These are phyloP conservation scores for Fusarium sulawesiense DNA, from an alignment of 2,329 filamentous ascomycete species.

Conservation along the genomic window DNA sequence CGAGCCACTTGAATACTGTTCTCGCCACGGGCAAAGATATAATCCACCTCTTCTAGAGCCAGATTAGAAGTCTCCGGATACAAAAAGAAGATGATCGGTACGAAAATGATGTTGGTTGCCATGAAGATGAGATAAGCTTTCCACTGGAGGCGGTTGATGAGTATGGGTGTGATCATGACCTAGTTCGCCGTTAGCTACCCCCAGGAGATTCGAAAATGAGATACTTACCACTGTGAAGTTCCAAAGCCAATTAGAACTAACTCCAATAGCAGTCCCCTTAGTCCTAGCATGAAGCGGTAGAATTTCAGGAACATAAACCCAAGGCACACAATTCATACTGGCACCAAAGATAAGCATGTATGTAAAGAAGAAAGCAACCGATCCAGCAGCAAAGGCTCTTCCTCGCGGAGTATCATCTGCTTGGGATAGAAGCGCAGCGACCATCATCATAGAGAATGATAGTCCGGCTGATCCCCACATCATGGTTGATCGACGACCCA, in stretches of 20 bases:
- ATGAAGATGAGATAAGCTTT: constrained; percentile 23
- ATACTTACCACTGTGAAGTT: constrained; percentile 12
- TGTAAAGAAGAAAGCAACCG: constrained; percentile 34
- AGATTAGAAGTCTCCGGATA: constrained; percentile 18
- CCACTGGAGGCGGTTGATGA: constrained; percentile 22
- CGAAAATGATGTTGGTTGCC: constrained; percentile 17
- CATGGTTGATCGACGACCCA: constrained; percentile 57
- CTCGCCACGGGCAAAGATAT: constrained; percentile 18
- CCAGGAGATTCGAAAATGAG: constrained; percentile 1
- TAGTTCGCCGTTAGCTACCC: accelerated
- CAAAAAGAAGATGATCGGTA: background rate
- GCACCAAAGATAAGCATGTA: constrained; percentile 41
- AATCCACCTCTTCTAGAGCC: constrained; percentile 11
- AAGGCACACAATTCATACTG: constrained; percentile 41
- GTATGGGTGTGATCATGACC: constrained; percentile 62
- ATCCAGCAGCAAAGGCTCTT: constrained; percentile 26
- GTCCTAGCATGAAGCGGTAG: constrained; percentile 35
- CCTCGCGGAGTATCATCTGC: constrained; percentile 22
- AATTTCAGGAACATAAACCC: constrained; percentile 42
- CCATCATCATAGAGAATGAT: constrained; percentile 41
- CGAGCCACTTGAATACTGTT: constrained; percentile 10
- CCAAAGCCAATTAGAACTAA: constrained; percentile 27
- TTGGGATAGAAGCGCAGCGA: constrained; percentile 33
- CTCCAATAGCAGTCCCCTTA: constrained; percentile 38
- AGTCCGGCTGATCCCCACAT: constrained; percentile 53